phyloP scores from a whole-genome alignment of 2,329 filamentous ascomycete species.

The Aphanocladium album region DNA sequence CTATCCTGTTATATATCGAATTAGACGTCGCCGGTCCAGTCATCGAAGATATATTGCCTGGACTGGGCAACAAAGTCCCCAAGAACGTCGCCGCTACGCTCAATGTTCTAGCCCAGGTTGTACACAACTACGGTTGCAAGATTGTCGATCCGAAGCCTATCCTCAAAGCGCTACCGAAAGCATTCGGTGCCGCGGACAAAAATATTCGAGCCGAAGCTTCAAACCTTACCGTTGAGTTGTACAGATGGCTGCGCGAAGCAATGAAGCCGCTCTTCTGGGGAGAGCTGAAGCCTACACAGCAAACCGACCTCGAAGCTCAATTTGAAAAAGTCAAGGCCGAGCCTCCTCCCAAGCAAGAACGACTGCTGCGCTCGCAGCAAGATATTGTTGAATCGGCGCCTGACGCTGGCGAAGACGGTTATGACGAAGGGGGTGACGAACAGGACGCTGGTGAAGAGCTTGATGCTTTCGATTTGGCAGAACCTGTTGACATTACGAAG shows the following conservation, averaged over 20 bases:
- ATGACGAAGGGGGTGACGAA: slow-evolving; percentile 52
- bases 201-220: slow-evolving; percentile 94
- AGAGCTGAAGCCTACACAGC: slow-evolving; percentile 91
- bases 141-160: slow-evolving; percentile 88
- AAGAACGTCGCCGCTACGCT: slow-evolving; percentile 75
- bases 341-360: slow-evolving; percentile 80
- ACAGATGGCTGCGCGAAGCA: slow-evolving; percentile 92
- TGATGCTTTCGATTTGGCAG: slow-evolving; percentile 75
- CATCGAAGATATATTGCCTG: slow-evolving; percentile 83
- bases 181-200: slow-evolving; percentile 95
- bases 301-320: slow-evolving; percentile 85
- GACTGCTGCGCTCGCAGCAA: slow-evolving; percentile 84
- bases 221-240: slow-evolving; percentile 86
- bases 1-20: slow-evolving; percentile 82
- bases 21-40: slow-evolving; percentile 80
- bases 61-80: slow-evolving; percentile 80
- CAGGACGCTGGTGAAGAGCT: slow-evolving; percentile 60
- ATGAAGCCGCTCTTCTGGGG: slow-evolving; percentile 99
- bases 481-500: slow-evolving; percentile 79
- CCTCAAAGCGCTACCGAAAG: slow-evolving; percentile 81
- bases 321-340: slow-evolving; percentile 94
- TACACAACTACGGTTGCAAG: slow-evolving; percentile 93
- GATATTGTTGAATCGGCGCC: slow-evolving; percentile 70
- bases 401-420: slow-evolving; percentile 48
- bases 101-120: slow-evolving; percentile 73